phyloP scores from a whole-genome alignment of 768 basidiomycete species.

The Phylloporus sp. region DNA sequence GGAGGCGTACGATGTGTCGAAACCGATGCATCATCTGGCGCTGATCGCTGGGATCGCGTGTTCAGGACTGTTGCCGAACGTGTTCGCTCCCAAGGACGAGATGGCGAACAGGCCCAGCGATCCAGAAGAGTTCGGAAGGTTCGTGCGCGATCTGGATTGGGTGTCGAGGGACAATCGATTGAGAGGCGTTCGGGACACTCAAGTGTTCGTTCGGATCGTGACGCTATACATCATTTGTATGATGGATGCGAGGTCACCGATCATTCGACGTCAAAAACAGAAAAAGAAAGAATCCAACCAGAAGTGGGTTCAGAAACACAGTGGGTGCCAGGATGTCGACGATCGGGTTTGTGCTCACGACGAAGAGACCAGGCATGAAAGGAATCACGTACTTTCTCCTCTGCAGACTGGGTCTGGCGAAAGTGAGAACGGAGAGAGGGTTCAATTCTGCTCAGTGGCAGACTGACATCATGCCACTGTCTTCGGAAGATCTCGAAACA shows the following conservation, averaged over 20 bases:
- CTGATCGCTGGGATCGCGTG: neutral
- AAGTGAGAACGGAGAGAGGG: neutral
- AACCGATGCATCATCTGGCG: neutral
- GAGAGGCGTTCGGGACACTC: neutral
- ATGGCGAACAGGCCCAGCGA: accelerated
- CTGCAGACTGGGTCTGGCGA: neutral
- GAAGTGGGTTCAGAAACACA: neutral
- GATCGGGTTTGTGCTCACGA: neutral
- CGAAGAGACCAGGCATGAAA: neutral
- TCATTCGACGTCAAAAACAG: neutral
- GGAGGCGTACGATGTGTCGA: neutral
- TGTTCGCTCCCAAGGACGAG: neutral
- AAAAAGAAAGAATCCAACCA: neutral
- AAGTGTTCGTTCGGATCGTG: neutral
- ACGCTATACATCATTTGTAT: neutral
- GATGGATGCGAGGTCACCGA: neutral
- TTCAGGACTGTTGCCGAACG: neutral
- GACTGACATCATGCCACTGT: neutral
- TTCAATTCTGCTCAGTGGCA: neutral
- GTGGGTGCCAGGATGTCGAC: neutral
- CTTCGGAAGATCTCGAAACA: neutral
- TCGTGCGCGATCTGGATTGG: neutral
- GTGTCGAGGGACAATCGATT: neutral
- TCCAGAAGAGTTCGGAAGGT: neutral
- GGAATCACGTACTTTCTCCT: neutral